Base-by-base conservation (phyloP, 83 land plant species). In the Diphasiastrum complanatum region DNA sequence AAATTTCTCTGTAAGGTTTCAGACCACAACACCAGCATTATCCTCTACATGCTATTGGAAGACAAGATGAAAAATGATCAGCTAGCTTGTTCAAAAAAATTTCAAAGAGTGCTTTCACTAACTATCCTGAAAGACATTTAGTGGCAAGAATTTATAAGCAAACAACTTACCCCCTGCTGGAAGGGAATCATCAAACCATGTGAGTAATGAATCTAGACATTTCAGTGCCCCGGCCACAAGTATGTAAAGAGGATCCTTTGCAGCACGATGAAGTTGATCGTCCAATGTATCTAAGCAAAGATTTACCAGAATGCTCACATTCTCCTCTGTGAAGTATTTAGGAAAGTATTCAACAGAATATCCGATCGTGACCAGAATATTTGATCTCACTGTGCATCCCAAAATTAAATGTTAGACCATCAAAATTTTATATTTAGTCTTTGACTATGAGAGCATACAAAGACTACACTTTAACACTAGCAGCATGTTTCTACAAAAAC, bases 371-470 rank as follows among this genome's bases (percentile, higher is more conserved):
- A 47, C 49, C 5, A 78, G 36, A 47, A 78, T 78, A 45, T 75
- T 31, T 31, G 79, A 49, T 71, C 74, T 78, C 52, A 75, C 81
- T 78, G 68, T 23, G n/a, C n/a, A n/a, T n/a, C n/a, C n/a, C n/a
- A n/a, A n/a, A n/a, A n/a, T n/a, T n/a, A 1, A 50, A 50, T 10
- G 25, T 50, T 24, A 67, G 23, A 8, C 11, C 33, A 65, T 32
- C 37, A 34, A 37, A 14, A 20, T 1, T 14, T 18, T 14, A 18
- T 14, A 22, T 34, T 12, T 46, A 25, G 24, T 6, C 50, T 20
- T 33, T 53, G 37, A 63, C n/a, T n/a, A n/a, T n/a, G n/a, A n/a
- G n/a, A n/a, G n/a, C n/a, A n/a, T n/a, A n/a, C n/a, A n/a, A n/a
- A n/a, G n/a, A n/a, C n/a, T n/a, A n/a, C n/a, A n/a, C n/a, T n/a